Percentiles rank a stretch among this genome's conserved stretches.
phyloP scores from a whole-genome alignment of 1,284 basidiomycete species.

The Moesziomyces parantarcticus region DNA sequence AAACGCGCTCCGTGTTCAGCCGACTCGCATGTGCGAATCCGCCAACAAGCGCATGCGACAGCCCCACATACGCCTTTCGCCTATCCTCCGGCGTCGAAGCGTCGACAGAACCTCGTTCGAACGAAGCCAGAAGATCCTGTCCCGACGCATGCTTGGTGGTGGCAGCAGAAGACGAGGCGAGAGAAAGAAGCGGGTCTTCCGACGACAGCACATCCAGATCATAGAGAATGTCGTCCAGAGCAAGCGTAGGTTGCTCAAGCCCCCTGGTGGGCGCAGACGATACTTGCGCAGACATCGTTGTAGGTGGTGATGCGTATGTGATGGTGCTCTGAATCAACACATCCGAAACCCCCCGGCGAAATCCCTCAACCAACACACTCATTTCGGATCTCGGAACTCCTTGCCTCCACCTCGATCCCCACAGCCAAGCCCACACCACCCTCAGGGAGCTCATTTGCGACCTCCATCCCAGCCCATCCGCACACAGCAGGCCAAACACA shows the following conservation, averaged over 20 bases:
- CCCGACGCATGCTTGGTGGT: not conserved
- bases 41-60: constrained; percentile 18
- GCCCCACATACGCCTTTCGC: constrained; percentile 17
- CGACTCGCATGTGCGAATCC: constrained; percentile 18
- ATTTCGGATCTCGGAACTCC: too few relatives aligned
- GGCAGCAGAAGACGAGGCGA: constrained; percentile 4
- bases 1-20: constrained; percentile 26
- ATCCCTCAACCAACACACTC: too few relatives aligned
- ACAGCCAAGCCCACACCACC: too few relatives aligned
- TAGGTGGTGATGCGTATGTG: not conserved
- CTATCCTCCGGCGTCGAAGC: too few relatives aligned
- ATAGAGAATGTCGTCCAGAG: constrained; percentile 27
- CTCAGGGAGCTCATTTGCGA: too few relatives aligned
- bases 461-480: too few relatives aligned
- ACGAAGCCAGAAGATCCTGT: constrained; percentile 1
- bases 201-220: constrained; percentile 15
- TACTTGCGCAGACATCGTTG: constrained; percentile 13
- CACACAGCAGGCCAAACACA: too few relatives aligned
- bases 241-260: constrained; percentile 16
- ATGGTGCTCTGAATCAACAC: not conserved
- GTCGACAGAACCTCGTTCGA: constrained; percentile 3
- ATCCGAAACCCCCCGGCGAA: too few relatives aligned
- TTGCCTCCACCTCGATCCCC: too few relatives aligned
- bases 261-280: not conserved
- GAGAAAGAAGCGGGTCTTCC: constrained; percentile 3